Conservation (phyloP, 2,329 filamentous ascomycete genomes). For the Microdochium nivale region DNA sequence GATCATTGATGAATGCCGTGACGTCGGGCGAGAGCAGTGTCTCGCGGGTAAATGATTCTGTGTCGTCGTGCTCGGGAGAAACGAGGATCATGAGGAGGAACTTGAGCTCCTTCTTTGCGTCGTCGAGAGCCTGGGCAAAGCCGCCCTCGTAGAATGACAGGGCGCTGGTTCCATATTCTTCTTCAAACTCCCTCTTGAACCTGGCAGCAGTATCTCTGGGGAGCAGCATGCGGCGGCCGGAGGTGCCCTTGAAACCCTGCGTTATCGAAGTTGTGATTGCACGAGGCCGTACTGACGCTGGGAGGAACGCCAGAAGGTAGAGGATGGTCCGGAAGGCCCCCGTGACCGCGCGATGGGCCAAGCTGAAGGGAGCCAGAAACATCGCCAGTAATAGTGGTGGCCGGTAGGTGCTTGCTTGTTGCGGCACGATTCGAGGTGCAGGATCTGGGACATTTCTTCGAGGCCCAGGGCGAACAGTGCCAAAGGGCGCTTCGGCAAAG, state of each 20-base stretch:
- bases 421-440: constrained; percentile 81
- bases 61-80: constrained; percentile 93
- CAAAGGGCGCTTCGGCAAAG: constrained; percentile 29
- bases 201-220: constrained; percentile 82
- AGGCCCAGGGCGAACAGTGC: constrained; percentile 14
- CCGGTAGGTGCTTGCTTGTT: constrained; percentile 57
- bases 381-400: constrained; percentile 70
- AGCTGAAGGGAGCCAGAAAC: constrained; percentile 71
- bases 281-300: constrained; percentile 50
- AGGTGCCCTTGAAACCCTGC: constrained; percentile 48
- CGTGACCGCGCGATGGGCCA: constrained; percentile 66
- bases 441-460: constrained; percentile 41
- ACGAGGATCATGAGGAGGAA: constrained; percentile 83
- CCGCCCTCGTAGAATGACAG: constrained; percentile 80
- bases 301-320: constrained; percentile 74
- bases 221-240: constrained; percentile 65
- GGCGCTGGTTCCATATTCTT: constrained; percentile 70
- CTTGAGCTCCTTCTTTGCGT: constrained; percentile 83
- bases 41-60: constrained; percentile 68
- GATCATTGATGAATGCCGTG: constrained; percentile 63
- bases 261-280: constrained; percentile 44
- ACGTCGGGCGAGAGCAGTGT: constrained; percentile 74
- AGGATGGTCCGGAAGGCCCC: constrained; percentile 64
- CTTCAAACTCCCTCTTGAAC: constrained; percentile 89
- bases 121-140: constrained; percentile 84